These are phyloP conservation scores for Thelonectria olida DNA, from an alignment of 2,329 filamentous ascomycete genomes.

Conservation along the genomic window DNA sequence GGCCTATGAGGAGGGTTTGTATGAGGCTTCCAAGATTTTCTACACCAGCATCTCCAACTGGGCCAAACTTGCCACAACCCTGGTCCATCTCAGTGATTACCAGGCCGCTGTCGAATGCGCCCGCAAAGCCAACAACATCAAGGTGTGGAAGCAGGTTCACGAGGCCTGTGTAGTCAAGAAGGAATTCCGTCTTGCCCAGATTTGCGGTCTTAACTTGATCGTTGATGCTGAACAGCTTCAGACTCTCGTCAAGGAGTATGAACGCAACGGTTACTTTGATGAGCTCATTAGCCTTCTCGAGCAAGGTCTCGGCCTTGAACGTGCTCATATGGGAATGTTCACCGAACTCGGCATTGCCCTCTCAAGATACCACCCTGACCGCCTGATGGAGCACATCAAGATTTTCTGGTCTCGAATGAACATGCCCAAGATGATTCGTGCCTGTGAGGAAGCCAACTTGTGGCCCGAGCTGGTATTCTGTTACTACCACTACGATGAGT, in stretches of 20 bases:
- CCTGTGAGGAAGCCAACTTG: constrained; percentile 91
- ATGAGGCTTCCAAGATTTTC: constrained; percentile 98
- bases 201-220: constrained; percentile 97
- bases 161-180: constrained; percentile 96
- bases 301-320: constrained; percentile 91
- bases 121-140: constrained; percentile 98
- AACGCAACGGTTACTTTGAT: constrained; percentile 96
- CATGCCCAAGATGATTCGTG: constrained; percentile 94
- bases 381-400: constrained; percentile 98
- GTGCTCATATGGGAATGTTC: constrained; percentile 97
- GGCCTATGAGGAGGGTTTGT: constrained; percentile 92
- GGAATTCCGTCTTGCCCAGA: constrained; percentile 98
- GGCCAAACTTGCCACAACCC: constrained; percentile 97
- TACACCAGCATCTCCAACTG: constrained; percentile 98
- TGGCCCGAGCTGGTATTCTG: constrained; percentile 99
- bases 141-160: constrained; percentile 99
- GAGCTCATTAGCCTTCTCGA: constrained; percentile 95
- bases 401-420: constrained; percentile 99
- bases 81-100: constrained; percentile 97
- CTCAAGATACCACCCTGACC: constrained; percentile 93
- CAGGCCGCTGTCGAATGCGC: constrained; percentile 97
- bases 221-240: constrained; percentile 96
- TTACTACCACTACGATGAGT: constrained; percentile 98
- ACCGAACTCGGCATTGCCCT: constrained; percentile 91
- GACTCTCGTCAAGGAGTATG: constrained; percentile 94